These are phyloP conservation scores for Lachnellula cervina DNA, from an alignment of 2,329 filamentous ascomycete species.

Conservation along the genomic window DNA sequence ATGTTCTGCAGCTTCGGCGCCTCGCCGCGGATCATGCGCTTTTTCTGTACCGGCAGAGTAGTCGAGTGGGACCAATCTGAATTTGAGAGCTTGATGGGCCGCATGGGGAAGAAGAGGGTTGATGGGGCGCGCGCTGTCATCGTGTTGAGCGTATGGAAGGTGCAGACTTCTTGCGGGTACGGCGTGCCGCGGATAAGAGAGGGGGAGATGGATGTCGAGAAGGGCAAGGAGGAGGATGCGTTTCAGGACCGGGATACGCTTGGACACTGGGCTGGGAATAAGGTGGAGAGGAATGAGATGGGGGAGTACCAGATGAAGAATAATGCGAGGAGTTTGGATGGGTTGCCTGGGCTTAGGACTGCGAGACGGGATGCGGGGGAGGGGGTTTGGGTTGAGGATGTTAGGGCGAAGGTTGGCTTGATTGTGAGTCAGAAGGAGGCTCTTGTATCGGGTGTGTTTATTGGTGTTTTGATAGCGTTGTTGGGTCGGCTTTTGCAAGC, in stretches of 20 bases:
- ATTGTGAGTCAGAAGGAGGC: conserved; percentile 12
- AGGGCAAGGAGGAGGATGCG: conserved; percentile 32
- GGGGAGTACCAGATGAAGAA: conserved; percentile 51
- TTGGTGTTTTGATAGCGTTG: conserved; percentile 12
- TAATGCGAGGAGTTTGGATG: conserved; percentile 54
- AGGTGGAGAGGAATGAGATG: conserved; percentile 45
- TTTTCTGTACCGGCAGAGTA: conserved; percentile 56
- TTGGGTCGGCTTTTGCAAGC: background rate
- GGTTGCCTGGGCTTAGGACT: conserved; percentile 50
- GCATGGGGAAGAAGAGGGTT: conserved; percentile 41
- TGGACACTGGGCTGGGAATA: conserved; percentile 45
- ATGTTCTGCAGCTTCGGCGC: conserved; percentile 66
- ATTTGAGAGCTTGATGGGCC: conserved; percentile 40
- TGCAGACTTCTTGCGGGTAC: conserved; percentile 63
- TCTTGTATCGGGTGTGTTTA: conserved; percentile 8
- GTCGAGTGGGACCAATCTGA: conserved; percentile 53
- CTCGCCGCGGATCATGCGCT: conserved; percentile 56
- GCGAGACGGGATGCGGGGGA: conserved; percentile 48
- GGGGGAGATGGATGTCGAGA: conserved; percentile 9
- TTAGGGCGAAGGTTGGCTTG: conserved; percentile 6
- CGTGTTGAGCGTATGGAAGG: conserved; percentile 56
- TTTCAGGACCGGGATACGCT: conserved; percentile 54
- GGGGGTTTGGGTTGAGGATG: conserved; percentile 41
- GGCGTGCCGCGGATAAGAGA: conserved; percentile 46
- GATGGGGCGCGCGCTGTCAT: conserved; percentile 56